Base-by-base conservation (phyloP, 305 asterid species). In the Fraxinus floribunda region DNA sequence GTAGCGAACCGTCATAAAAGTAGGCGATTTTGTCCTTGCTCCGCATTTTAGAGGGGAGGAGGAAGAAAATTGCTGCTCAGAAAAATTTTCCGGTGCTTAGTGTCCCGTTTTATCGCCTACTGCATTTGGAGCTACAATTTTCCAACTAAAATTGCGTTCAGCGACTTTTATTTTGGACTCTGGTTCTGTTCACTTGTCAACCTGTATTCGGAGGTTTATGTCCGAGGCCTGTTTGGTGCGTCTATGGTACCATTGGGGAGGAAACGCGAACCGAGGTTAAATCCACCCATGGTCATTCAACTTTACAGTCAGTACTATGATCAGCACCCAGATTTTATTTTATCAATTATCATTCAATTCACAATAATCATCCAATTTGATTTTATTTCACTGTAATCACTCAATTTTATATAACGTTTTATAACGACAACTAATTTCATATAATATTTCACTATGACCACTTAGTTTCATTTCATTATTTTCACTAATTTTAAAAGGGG, bases 11-110 rank as follows among this genome's bases (percentile, higher is more conserved):
- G 86, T 96, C 98, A 73, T 96, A 96, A 79, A 96, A 96, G 77
- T 96, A 96, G 84, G 99, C 92, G 86, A 94, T 93, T 82, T 88
- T 91, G 84, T 96, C 98, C 91, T 93, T 96, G 87, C 91, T 89
- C 62, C 95, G 92, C 99, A 96, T 94, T 82, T 79, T 79, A 16
- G 86, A 71, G 71, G 22, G 81, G 79, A 16, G 4, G 11, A 75
- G 55, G 26, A 77, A 81, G 44, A 70, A 30, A 32, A 29, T 30
- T 15, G 41, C 44, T 68, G 66, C 11, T 32, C 26, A 52, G 68
- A 49, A 18, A 32, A 26, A 7, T 9, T 35, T 52, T 26, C 68
- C 26, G 66, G 80, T 22, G 39, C 71, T 18, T 3, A 46, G n/a
- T 26, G 26, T 29, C 20, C 38, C 62, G 35, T 32, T 29, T 52